Conservation (phyloP, 139 green algal species). For the Eudorina sp. region DNA sequence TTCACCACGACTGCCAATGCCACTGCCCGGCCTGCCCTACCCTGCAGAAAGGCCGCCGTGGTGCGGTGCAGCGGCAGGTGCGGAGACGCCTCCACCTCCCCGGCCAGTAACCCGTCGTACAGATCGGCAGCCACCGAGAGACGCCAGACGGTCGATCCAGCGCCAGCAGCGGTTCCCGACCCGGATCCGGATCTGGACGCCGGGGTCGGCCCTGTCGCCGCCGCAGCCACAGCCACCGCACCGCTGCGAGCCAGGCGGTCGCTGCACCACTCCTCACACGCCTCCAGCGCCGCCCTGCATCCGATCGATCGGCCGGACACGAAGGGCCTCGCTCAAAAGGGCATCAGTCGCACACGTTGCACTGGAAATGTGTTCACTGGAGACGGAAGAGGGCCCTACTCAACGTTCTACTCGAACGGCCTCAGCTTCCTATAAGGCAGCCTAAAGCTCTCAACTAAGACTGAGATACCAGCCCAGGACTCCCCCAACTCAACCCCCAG, state of each 20-base stretch:
- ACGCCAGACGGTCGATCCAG: not conserved
- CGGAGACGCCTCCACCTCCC: slow-evolving; percentile 29
- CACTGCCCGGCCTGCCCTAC: too few relatives aligned
- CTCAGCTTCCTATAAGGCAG: too few relatives aligned
- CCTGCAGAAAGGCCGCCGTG: not conserved
- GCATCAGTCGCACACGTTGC: too few relatives aligned
- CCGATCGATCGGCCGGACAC: not conserved
- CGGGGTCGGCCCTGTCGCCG: not conserved
- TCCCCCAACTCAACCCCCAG: not conserved
- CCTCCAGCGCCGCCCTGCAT: slow-evolving; percentile 16
- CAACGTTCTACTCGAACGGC: too few relatives aligned
- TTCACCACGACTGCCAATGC: too few relatives aligned
- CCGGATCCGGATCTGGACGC: not conserved
- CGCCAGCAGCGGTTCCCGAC: not conserved
- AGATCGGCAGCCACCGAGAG: not conserved
- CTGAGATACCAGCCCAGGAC: too few relatives aligned
- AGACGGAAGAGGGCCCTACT: too few relatives aligned
- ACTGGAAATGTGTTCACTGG: too few relatives aligned
- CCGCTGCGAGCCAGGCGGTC: not conserved
- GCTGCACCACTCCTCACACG: slow-evolving; percentile 32
- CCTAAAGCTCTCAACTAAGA: too few relatives aligned
- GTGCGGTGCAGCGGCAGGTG: slow-evolving; percentile 53
- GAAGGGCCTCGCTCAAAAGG: too few relatives aligned
- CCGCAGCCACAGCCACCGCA: not conserved
- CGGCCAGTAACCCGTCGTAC: slow-evolving; percentile 20